Evolutionary conservation across 1,139 yeast species (phyloP).

Genomic region (Pichia sp.): DNA sequence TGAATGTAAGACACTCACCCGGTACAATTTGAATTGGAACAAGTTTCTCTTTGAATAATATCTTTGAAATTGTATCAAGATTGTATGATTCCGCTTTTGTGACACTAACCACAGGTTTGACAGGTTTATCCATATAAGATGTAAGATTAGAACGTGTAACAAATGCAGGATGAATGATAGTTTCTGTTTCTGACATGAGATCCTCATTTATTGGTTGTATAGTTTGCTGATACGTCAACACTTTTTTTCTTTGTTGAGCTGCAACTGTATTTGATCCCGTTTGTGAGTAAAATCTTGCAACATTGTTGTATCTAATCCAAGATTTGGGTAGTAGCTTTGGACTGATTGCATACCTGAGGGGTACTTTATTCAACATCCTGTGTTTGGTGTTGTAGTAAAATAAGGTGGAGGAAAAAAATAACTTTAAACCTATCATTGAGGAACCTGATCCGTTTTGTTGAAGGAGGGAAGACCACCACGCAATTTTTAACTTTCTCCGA

Average conservation of each 20-base stretch:
- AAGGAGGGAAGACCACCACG: no score
- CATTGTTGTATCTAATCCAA: no score
- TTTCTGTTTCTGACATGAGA: neutral
- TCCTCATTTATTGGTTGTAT: neutral
- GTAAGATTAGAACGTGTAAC: constrained; percentile 14
- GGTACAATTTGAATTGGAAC: constrained; percentile 43
- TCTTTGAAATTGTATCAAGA: constrained; percentile 35
- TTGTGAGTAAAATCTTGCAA: neutral
- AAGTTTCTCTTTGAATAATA: constrained; percentile 33
- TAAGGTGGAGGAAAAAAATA: no score
- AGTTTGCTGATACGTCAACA: constrained; percentile 8
- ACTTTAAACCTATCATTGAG: no score
- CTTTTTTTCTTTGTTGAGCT: constrained; percentile 12
- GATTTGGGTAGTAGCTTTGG: no score
- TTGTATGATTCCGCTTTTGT: constrained; percentile 68
- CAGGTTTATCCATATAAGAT: constrained; percentile 24
- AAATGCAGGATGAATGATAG: constrained; percentile 16
- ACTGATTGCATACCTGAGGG: no score
- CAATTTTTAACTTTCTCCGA: no score
- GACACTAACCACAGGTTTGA: constrained; percentile 50
- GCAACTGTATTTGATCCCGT: constrained; percentile 7
- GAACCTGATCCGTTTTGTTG: no score
- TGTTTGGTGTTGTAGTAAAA: no score
- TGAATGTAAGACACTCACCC: constrained; percentile 56
- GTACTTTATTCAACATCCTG: no score